Evolutionary conservation across 176 grass and related monocot genomes (phyloP).

Genomic region (Alloteropsis semialata): DNA sequence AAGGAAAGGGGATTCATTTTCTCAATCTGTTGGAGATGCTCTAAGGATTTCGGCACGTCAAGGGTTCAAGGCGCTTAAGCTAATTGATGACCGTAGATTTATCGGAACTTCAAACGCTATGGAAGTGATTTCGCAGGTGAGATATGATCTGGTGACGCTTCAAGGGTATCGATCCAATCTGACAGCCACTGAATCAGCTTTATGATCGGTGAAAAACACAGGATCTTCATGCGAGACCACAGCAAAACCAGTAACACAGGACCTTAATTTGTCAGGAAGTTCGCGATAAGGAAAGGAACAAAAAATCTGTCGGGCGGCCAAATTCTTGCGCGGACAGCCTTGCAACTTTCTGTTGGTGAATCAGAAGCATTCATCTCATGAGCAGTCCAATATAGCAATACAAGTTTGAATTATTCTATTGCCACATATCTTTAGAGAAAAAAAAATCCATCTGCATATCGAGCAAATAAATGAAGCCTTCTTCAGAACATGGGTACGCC

Average conservation of each 20-base stretch:
- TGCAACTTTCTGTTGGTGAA: not conserved
- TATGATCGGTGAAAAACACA: not conserved
- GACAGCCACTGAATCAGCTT: not conserved
- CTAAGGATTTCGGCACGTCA: not conserved
- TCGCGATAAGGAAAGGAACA: not conserved
- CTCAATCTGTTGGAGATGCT: too few species aligned
- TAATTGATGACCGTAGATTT: not conserved
- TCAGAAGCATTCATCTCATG: not conserved
- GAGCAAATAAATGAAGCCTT: conserved; percentile 1
- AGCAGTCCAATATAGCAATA: not conserved
- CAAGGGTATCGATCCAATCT: not conserved
- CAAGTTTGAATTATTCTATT: conserved; percentile 46
- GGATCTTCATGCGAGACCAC: not conserved
- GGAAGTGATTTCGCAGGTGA: not conserved
- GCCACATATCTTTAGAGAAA: conserved; percentile 26
- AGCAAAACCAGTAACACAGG: not conserved
- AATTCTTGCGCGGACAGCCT: not conserved
- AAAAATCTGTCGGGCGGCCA: not conserved
- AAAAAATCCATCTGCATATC: conserved; percentile 4
- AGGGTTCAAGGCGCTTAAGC: too few species aligned
- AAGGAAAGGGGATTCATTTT: too few species aligned
- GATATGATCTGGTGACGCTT: not conserved
- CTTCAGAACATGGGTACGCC: not conserved
- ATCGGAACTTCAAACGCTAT: not conserved
- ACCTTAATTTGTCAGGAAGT: not conserved